Conservation (phyloP, 495 filamentous ascomycete species). For the Talaromyces liani region DNA sequence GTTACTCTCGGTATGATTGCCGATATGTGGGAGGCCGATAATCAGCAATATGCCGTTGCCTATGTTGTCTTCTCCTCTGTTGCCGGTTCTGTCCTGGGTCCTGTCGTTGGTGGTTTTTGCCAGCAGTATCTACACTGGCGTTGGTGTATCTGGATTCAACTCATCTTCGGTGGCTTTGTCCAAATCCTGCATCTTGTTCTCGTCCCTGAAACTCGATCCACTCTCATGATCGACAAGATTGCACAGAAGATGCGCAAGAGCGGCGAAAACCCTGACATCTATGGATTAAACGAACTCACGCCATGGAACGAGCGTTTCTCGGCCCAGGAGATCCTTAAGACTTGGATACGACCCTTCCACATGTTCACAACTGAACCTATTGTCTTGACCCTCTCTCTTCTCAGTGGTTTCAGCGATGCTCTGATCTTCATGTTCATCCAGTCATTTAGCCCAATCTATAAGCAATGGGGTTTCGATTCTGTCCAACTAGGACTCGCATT, state of each 20-base stretch:
- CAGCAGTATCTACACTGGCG: constrained; percentile 42
- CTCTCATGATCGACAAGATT: constrained; percentile 52
- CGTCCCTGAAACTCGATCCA: constrained; percentile 52
- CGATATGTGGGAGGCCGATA: constrained; percentile 53
- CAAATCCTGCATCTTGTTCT: constrained; percentile 45
- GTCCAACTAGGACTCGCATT: constrained; percentile 48
- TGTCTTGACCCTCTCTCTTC: constrained; percentile 47
- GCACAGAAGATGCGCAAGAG: constrained; percentile 47
- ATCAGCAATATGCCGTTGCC: constrained; percentile 54
- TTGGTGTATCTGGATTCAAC: constrained; percentile 55
- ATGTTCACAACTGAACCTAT: constrained; percentile 59
- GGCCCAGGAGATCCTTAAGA: constrained; percentile 44
- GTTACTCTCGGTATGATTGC: constrained; percentile 58
- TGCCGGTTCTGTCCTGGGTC: constrained; percentile 53
- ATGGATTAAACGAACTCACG: constrained; percentile 55
- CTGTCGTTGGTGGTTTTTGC: constrained; percentile 53
- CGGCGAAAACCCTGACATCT: constrained; percentile 49
- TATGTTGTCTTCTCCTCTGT: constrained; percentile 60
- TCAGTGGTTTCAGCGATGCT: constrained; percentile 57
- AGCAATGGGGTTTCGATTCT: constrained; percentile 49
- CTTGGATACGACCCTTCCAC: constrained; percentile 52
- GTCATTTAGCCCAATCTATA: constrained; percentile 50
- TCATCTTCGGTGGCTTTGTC: constrained; percentile 51
- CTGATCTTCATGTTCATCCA: constrained; percentile 64
- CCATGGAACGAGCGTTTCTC: constrained; percentile 53